These are phyloP conservation scores for Geranium incanum DNA, from an alignment of 441 rosid species.

Conservation along the genomic window DNA sequence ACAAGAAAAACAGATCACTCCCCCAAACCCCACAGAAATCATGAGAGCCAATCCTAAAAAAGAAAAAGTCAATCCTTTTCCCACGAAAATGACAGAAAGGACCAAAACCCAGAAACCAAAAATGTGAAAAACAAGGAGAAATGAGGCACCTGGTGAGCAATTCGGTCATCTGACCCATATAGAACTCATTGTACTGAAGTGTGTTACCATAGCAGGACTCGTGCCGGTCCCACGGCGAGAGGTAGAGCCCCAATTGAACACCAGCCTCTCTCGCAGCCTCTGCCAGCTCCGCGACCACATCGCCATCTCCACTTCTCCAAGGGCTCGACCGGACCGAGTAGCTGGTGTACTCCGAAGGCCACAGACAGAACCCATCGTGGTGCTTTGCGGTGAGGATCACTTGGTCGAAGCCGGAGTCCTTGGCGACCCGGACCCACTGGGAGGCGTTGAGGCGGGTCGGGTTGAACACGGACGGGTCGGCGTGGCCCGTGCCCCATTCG, in stretches of 20 bases:
- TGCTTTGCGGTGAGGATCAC: conserved; percentile 81
- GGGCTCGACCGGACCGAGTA: conserved; percentile 62
- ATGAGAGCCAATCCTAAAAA: background rate
- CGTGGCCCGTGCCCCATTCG: conserved; percentile 84
- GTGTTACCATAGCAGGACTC: conserved; percentile 63
- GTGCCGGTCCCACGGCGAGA: conserved; percentile 96
- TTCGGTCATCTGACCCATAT: conserved; percentile 77
- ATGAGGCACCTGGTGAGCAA: conserved; percentile 51
- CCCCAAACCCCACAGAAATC: background rate
- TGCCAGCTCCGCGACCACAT: conserved; percentile 63
- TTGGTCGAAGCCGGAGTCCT: conserved; percentile 59
- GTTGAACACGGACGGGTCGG: conserved; percentile 58
- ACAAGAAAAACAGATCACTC: background rate
- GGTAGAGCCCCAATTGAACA: conserved; percentile 58
- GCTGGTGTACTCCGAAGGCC: conserved; percentile 70
- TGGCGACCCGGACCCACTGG: conserved; percentile 77
- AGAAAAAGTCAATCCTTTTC: background rate
- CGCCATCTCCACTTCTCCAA: conserved; percentile 64
- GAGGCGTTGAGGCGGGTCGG: conserved; percentile 53
- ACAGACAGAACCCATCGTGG: conserved; percentile 93
- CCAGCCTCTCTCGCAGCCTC: conserved; percentile 54
- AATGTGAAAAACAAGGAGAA: background rate
- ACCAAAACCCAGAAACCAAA: conserved; percentile 4
- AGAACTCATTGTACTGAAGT: conserved; percentile 70
- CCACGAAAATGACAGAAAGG: background rate